Percentiles rank a stretch among this genome's conserved stretches.
These are phyloP conservation scores for Neltuma alba DNA, from an alignment of 306 rosid genomes.

Conservation along the genomic window DNA sequence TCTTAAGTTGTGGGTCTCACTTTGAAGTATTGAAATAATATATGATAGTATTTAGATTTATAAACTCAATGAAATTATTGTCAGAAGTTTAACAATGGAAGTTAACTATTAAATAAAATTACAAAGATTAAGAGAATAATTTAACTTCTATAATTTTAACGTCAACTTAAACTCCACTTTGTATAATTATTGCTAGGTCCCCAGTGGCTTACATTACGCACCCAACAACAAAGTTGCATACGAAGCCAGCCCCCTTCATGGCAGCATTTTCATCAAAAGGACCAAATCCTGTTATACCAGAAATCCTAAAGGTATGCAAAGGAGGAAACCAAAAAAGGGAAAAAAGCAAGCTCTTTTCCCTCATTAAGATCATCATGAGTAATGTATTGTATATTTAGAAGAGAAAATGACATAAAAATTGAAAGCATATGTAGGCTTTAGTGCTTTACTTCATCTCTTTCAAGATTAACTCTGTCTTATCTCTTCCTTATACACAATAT, in stretches of 20 bases:
- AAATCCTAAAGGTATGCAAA: constrained; percentile 72
- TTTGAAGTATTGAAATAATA: background rate
- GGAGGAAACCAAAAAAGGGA: background rate
- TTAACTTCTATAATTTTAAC: background rate
- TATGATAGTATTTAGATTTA: background rate
- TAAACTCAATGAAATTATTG: background rate
- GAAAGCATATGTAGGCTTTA: background rate
- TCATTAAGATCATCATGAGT: background rate
- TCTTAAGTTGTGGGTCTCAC: background rate
- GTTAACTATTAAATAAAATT: background rate
- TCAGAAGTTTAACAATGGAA: background rate
- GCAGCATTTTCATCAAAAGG: constrained; percentile 96
- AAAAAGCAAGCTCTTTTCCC: background rate
- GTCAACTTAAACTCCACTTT: constrained; percentile 3
- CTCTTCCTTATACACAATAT: background rate
- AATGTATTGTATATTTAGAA: background rate
- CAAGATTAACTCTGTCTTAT: background rate
- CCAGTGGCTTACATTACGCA: constrained; percentile 69
- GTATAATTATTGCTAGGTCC: constrained; percentile 42
- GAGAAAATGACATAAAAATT: background rate
- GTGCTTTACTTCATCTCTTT: background rate
- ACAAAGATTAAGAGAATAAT: background rate
- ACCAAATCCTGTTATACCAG: constrained; percentile 70
- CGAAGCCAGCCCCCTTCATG: constrained; percentile 91
- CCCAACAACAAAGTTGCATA: constrained; percentile 57